Evolutionary conservation across 2,329 filamentous ascomycete species (phyloP).

Genomic region (Pseudonectria foliicola): DNA sequence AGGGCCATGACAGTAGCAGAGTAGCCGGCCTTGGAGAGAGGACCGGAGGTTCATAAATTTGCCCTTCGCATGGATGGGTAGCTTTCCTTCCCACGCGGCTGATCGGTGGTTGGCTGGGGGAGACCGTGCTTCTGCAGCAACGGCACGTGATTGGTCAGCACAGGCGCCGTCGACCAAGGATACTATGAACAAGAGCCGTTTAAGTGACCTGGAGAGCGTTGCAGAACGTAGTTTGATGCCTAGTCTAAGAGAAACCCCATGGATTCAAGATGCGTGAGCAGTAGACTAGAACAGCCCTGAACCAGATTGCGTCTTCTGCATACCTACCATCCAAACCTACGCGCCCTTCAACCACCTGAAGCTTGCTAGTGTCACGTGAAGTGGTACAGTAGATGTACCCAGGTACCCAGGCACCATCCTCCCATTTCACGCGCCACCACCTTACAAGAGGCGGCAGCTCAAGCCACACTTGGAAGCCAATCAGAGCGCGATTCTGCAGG

Average conservation of each 20-base stretch:
- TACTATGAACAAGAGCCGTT: slow-evolving; percentile 2
- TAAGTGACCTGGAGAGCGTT: too few relatives aligned
- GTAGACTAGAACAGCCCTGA: too few relatives aligned
- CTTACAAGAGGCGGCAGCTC: slow-evolving; percentile 15
- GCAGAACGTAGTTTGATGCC: too few relatives aligned
- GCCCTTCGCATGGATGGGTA: slow-evolving; percentile 17
- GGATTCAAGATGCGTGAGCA: too few relatives aligned
- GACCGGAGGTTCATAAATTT: slow-evolving; percentile 23
- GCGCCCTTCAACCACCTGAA: too few relatives aligned
- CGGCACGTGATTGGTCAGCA: slow-evolving; percentile 15
- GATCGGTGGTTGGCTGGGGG: slow-evolving; percentile 15
- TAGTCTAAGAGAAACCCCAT: too few relatives aligned
- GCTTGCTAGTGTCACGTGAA: too few relatives aligned
- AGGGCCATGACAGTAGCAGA: slow-evolving; percentile 54
- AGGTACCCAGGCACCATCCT: neutral
- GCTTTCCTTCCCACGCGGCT: slow-evolving; percentile 12
- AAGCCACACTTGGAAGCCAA: slow-evolving; percentile 18
- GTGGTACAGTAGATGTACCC: too few relatives aligned
- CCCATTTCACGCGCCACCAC: slow-evolving; percentile 4
- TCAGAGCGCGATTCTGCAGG: slow-evolving; percentile 13
- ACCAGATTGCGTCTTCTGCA: too few relatives aligned
- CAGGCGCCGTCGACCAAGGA: slow-evolving; percentile 5
- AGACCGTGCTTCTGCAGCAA: slow-evolving; percentile 11
- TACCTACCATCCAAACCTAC: too few relatives aligned
- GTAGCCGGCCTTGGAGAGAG: slow-evolving; percentile 25